Conservation (phyloP, 768 basidiomycete species). For the Lactarius pseudohatsudake region DNA sequence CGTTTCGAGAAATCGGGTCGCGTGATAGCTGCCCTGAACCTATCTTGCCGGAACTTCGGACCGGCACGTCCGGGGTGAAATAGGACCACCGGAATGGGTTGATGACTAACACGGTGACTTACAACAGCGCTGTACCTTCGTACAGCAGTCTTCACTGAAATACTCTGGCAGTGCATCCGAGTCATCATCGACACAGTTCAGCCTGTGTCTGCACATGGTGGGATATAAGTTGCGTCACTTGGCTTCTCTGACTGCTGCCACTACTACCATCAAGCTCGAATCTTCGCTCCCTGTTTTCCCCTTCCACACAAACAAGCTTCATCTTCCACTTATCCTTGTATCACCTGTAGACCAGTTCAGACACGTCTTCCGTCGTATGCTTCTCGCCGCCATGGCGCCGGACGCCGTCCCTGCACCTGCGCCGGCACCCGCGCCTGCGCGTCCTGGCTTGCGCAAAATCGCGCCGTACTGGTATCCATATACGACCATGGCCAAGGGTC, state of each 20-base stretch:
- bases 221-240: conserved; percentile 9
- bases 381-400: conserved; percentile 31
- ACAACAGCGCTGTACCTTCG: background rate
- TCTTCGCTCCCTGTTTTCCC: conserved; percentile 19
- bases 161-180: background rate
- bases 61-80: background rate
- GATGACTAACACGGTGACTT: background rate
- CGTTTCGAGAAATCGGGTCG: too few relatives aligned
- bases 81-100: too few relatives aligned
- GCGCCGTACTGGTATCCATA: conserved; percentile 93
- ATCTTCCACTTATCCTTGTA: conserved; percentile 46
- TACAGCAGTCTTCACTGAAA: too few relatives aligned
- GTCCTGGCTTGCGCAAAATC: conserved; percentile 68
- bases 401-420: conserved; percentile 23
- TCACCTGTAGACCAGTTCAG: conserved; percentile 56
- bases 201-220: background rate
- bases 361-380: conserved; percentile 30
- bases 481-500: conserved; percentile 87
- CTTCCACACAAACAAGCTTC: conserved; percentile 31
- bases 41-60: background rate
- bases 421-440: conserved; percentile 8
- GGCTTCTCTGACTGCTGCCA: background rate
- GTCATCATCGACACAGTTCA: background rate
- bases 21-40: too few relatives aligned
- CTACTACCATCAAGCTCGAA: conserved; percentile 6